These are phyloP conservation scores for Hanseniaspora occidentalis DNA, from an alignment of 805 yeast species.

Conservation along the genomic window DNA sequence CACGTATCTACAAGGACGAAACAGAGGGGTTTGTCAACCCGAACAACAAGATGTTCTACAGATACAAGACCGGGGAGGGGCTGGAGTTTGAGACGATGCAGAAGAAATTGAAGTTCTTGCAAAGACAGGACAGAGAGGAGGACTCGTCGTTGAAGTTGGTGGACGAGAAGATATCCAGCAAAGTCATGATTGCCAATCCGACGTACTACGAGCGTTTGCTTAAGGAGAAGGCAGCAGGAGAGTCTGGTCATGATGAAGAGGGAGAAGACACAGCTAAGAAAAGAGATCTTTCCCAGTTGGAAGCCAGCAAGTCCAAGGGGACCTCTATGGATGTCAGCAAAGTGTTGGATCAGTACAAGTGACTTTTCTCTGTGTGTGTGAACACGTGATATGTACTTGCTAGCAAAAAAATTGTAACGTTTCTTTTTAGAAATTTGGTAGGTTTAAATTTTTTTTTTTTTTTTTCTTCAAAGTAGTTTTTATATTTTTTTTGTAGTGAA, in stretches of 20 bases:
- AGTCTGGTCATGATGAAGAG: background rate
- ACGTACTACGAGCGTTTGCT: slow-evolving; percentile 20
- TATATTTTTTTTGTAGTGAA: background rate
- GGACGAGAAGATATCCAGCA: slow-evolving; percentile 17
- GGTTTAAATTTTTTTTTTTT: background rate
- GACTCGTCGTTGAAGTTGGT: slow-evolving; percentile 12
- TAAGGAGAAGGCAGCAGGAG: slow-evolving; percentile 7
- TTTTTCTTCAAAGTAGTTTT: background rate
- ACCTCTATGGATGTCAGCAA: slow-evolving; percentile 2
- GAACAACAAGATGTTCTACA: slow-evolving; percentile 36
- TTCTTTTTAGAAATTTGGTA: background rate
- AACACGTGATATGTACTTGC: background rate
- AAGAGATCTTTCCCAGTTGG: slow-evolving; percentile 1
- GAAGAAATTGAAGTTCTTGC: slow-evolving; percentile 35
- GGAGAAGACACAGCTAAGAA: slow-evolving; percentile 1
- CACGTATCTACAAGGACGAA: slow-evolving; percentile 24
- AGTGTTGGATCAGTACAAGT: slow-evolving; percentile 4
- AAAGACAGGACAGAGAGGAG: slow-evolving; percentile 31
- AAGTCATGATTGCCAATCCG: slow-evolving; percentile 25
- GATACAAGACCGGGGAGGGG: slow-evolving; percentile 46
- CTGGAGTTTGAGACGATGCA: slow-evolving; percentile 24
- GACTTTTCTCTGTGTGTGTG: background rate
- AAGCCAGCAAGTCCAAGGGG: background rate
- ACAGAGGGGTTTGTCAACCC: slow-evolving; percentile 26
- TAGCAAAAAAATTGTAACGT: background rate